Evolutionary conservation across 176 grass and related monocot species (phyloP).

Genomic region (Lolium rigidum): DNA sequence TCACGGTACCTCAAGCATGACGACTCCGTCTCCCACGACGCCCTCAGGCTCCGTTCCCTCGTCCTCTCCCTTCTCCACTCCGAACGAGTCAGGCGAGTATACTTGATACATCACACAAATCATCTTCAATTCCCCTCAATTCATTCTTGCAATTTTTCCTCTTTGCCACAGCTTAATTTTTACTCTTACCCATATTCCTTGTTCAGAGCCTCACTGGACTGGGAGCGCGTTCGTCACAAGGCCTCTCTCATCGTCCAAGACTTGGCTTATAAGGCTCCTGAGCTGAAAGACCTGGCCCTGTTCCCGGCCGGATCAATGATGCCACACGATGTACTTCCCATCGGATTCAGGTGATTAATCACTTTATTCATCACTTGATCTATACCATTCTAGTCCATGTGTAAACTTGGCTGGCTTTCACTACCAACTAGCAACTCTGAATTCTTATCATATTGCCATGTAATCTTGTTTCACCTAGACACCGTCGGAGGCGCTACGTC

Average conservation of each 20-base stretch:
- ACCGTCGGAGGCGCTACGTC: background rate
- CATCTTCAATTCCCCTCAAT: background rate
- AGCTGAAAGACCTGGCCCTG: background rate
- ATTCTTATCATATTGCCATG: background rate
- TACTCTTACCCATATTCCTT: background rate
- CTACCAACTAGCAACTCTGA: background rate
- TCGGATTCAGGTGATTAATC: background rate
- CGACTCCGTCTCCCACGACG: background rate
- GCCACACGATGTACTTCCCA: slow-evolving; percentile 11
- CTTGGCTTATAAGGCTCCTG: slow-evolving; percentile 1
- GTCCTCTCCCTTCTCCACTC: background rate
- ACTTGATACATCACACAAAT: background rate
- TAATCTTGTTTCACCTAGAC: background rate
- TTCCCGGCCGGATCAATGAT: background rate
- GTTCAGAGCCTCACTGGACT: background rate
- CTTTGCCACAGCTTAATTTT: too few species aligned
- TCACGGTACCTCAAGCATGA: background rate
- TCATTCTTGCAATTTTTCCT: background rate
- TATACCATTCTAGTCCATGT: background rate
- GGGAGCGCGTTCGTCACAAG: background rate
- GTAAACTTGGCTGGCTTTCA: background rate
- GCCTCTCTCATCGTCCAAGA: background rate
- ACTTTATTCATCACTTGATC: background rate
- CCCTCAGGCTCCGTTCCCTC: background rate
- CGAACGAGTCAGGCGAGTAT: background rate